Evolutionary conservation across 352 stramenopile genomes (phyloP), one percentile per base, ranked within the genome.

Genomic region (Phytopythium sindhum): DNA sequence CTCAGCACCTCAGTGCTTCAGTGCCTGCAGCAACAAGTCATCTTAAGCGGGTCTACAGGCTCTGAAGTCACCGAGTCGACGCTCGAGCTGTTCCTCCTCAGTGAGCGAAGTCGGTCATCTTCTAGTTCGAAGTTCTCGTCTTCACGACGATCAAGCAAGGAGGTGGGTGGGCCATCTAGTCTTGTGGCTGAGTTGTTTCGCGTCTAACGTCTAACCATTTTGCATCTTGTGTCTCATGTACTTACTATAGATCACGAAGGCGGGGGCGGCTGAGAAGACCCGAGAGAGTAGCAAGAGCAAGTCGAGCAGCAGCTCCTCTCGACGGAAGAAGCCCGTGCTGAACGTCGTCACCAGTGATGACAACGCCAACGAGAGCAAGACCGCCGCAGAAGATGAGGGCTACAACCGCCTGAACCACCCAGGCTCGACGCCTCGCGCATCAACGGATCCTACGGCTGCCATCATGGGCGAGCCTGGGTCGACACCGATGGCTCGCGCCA

Each of bases 361-460:
- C 2, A 11, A 5, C 31, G 68, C 66, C 39, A 58, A 45, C n/a
- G 54, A 59, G 29, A 51, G 57, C n/a, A 39, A 50, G 23, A 63
- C 41, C 11, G 39, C 42, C 7, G 52, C 66, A 47, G 44, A 58
- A 10, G 63, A 68, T 21, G 44, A 62, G 26, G 73, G 73, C 12
- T 90, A 71, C 68, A 93, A 89, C 67, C 69, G 72, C 19, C 61
- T 87, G 35, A 75, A 85, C n/a, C 77, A 84, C 48, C 81, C 79
- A 17, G 81, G 81, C 5, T 87, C 78, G 57, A 90, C 82, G 23
- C 78, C 81, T 12, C 81, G 84, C 33, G 64, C 82, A 21, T 66
- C 77, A 5, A 28, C 59, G 9, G 58, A 65, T 50, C 51, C 63
- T 4, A 61, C 63, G 0, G 57, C 12, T 7, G 12, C 70, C 11